Base-by-base conservation (phyloP, 345 rosid genomes). In the Trapa bicornis region DNA sequence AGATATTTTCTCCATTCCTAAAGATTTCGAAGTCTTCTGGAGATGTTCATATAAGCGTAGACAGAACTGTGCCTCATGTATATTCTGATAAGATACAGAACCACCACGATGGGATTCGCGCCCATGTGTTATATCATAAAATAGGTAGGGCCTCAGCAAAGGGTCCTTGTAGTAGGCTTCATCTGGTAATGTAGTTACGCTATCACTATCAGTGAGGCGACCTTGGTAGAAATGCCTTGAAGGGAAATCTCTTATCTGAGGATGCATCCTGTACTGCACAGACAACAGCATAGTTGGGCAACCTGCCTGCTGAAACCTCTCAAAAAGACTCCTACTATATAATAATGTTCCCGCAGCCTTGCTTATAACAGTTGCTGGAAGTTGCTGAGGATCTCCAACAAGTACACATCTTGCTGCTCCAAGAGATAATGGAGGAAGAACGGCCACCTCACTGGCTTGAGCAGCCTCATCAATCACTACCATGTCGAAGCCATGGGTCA, bases 381-480 rank as follows among this genome's bases (percentile, higher is more conserved):
- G 99, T 82, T 94, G 99, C 83, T 94, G 99, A 58, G 99, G 99
- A 84, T 94, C 99, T 64, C 99, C 99, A 16, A 94, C 99, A 77
- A 94, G 96, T 75, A 94, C 99, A 75, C 99, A 94, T 10, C 99
- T 80, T 38, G 97, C 87, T 47, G 99, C 99, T 58, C 96, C 99
- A 50, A 94, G 97, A 54, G 97, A 78, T 64, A 94, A 91, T 47
- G 99, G 97, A 71, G 99, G 99, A 76, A 94, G 95, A 77, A 89
- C 87, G 54, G 79, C 99, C 45, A 86, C 96, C 80, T 94, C 99
- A 67, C 97, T 91, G 68, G 99, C 99, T 78, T 94, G 99, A 62
- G 99, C 99, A 65, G 99, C 99, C 79, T 94, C 99, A 36, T 94
- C 99, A 47, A 94, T 94, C 74, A 94, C 99, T 38, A 94, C 99